Evolutionary conservation across 139 green algal species (phyloP), one percentile per base, ranked within the genome.

Genomic region (Ostreobium quekettii): DNA sequence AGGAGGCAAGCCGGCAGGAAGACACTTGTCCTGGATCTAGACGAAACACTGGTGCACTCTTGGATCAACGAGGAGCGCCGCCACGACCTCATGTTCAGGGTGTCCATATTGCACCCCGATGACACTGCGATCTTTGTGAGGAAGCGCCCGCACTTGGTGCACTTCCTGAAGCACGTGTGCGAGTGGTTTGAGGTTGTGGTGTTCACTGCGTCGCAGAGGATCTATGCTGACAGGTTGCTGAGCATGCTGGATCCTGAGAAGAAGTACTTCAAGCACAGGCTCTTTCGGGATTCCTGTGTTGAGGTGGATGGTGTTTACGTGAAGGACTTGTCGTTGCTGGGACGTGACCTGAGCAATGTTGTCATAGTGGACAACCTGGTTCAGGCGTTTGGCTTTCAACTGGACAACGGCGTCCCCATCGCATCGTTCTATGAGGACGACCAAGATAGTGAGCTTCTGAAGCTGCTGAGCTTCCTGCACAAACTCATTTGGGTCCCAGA

Each of bases 401-500:
- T 85, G 2, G 49, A 42, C 32, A 90, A 90, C 39, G 78, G 78
- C 32, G n/a, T 90, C 35, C 84, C 84, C 3, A 76, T 77, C 48
- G n/a, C 70, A 6, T 77, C 84, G 0, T 90, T 79, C 57, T 67
- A 63, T 15, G 83, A 72, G 22, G 58, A 73, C 4, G 64, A 74
- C 4, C 31, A 28, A 0, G 73, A 83, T 37, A 63, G 42, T 22
- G 48, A 76, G 35, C 38, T 74, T 71, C 60, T 88, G 28, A 68
- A 74, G 64, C 76, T 98, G 70, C 74, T 97, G 58, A 93, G 87
- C n/a, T 97, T 98, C 70, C 73, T 98, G 72, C 84, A 95, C 67
- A 58, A 69, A 22, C 67, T 97, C 32, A 73, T 57, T n/a, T 59
- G 80, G 2, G 11, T 26, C 11, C 8, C 31, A 7, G 89, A 96